A percentile compares a stretch with the other conserved stretches of the same genome.
phyloP scores from a whole-genome alignment of 371 early-diverging fungal genomes.

The Mortierella sp. region DNA sequence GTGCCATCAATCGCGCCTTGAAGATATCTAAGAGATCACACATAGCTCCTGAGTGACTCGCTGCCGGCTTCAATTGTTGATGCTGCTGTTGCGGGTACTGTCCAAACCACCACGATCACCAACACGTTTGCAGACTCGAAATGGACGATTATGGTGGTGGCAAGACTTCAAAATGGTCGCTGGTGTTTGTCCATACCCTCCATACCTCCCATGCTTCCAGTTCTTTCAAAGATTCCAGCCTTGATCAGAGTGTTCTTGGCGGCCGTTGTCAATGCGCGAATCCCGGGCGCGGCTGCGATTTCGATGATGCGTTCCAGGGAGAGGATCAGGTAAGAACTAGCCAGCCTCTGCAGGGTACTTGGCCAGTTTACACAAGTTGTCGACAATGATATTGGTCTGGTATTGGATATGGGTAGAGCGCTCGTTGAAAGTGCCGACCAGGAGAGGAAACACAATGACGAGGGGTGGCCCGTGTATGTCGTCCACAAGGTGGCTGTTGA shows the following conservation, averaged over 20 bases:
- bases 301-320: constrained; percentile 75
- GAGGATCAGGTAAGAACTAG: constrained; percentile 80
- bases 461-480: constrained; percentile 83
- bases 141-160: too few species aligned
- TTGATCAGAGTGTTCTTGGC: constrained; percentile 66
- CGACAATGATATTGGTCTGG: constrained; percentile 84
- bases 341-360: constrained; percentile 80
- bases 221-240: too few species aligned
- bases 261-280: constrained; percentile 70
- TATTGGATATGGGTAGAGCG: constrained; percentile 75
- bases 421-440: constrained; percentile 79
- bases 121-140: too few species aligned
- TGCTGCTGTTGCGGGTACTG: too few species aligned
- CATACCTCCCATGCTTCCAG: too few species aligned
- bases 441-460: constrained; percentile 83
- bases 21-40: too few species aligned
- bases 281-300: constrained; percentile 81
- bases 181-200: too few species aligned
- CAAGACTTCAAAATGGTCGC: too few species aligned
- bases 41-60: too few species aligned
- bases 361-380: constrained; percentile 88
- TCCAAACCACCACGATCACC: too few species aligned
- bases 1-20: too few species aligned
- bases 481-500: constrained; percentile 80
- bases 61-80: too few species aligned